Percentiles rank a stretch among this genome's conserved stretches.
Evolutionary conservation across 176 grass and related monocot species (phyloP).

Genomic region (Paspalum notatum): DNA sequence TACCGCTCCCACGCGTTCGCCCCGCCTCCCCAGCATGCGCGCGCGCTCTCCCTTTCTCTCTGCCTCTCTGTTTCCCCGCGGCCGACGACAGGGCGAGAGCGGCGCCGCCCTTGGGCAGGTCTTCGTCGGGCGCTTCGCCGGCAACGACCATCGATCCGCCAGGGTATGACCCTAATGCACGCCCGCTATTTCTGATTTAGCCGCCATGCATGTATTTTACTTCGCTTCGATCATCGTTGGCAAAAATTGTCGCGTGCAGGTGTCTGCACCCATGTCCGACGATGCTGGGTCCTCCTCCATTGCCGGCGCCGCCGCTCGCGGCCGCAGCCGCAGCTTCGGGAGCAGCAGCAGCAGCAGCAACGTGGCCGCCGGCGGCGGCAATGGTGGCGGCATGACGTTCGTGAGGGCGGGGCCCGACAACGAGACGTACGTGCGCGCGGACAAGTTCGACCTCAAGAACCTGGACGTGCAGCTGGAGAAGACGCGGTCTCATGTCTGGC

Average conservation of each 20-base stretch:
- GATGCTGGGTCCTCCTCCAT: not conserved
- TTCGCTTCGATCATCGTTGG: not conserved
- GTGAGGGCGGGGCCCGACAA: slow-evolving; percentile 54
- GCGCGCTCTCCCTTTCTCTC: not conserved
- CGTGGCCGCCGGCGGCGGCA: not conserved
- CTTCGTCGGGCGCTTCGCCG: not conserved
- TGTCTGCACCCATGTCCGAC: not conserved
- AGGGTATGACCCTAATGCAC: slow-evolving; percentile 8
- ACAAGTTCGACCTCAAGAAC: slow-evolving; percentile 69
- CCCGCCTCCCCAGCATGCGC: not conserved
- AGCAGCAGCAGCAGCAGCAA: not conserved
- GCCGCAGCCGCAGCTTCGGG: slow-evolving; percentile 18
- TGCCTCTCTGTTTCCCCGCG: not conserved
- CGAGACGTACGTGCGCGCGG: slow-evolving; percentile 67
- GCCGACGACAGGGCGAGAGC: not conserved
- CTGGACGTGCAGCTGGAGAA: slow-evolving; percentile 86
- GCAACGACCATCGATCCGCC: not conserved
- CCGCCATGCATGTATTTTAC: not conserved
- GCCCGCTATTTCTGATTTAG: not conserved
- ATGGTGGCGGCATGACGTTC: slow-evolving; percentile 25
- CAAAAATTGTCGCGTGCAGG: not conserved
- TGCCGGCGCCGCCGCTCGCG: not conserved
- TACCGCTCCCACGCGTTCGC: not conserved
- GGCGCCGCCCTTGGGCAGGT: not conserved
- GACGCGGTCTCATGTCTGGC: slow-evolving; percentile 69